Evolutionary conservation across 805 yeast genomes (phyloP).

Genomic region (Naumovozyma dairenensis): DNA sequence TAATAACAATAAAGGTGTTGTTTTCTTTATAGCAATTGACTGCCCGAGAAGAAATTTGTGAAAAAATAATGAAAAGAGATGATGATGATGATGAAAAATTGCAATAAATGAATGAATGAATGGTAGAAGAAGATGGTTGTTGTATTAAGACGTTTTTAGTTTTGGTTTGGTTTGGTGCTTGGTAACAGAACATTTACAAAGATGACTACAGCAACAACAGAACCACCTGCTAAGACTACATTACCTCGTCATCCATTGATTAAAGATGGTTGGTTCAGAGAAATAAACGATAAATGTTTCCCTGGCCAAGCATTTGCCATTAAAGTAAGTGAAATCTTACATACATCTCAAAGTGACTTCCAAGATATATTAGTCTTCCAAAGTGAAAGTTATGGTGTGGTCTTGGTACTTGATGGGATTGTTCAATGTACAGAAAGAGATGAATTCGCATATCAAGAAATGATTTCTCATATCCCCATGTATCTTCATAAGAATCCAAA

Average conservation of each 20-base stretch:
- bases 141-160: too few species aligned
- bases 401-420: slow-evolving; percentile 79
- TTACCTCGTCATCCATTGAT: slow-evolving; percentile 22
- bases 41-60: too few species aligned
- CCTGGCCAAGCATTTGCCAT: slow-evolving; percentile 82
- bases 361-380: slow-evolving; percentile 79
- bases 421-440: slow-evolving; percentile 88
- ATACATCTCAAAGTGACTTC: slow-evolving; percentile 56
- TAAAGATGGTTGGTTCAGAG: slow-evolving; percentile 73
- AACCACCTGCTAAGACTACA: too few species aligned
- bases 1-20: too few species aligned
- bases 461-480: slow-evolving; percentile 77
- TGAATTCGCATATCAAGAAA: slow-evolving; percentile 89
- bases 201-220: too few species aligned
- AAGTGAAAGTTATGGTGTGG: slow-evolving; percentile 73
- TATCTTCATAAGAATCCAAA: slow-evolving; percentile 69
- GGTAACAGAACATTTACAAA: too few species aligned
- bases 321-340: slow-evolving; percentile 52
- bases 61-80: too few species aligned
- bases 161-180: too few species aligned
- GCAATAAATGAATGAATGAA: too few species aligned
- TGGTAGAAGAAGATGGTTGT: background rate
- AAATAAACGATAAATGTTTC: slow-evolving; percentile 56
- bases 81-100: slow-evolving; percentile 1
- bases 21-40: too few species aligned